phyloP scores from a whole-genome alignment of 495 filamentous ascomycete species.

The Penicillium longicatenatum region DNA sequence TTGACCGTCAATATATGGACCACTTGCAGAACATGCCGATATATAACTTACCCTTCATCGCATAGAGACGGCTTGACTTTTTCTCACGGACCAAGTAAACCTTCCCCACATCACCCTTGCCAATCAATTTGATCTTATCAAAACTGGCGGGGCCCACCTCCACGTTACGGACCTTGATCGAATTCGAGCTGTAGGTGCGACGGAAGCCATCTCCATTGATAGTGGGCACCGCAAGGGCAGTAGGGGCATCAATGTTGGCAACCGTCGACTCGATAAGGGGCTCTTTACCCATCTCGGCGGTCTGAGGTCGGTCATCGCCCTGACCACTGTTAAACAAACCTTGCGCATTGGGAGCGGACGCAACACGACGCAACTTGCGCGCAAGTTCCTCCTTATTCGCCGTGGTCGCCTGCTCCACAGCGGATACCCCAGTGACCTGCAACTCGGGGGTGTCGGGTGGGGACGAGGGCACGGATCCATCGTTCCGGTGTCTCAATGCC shows the following conservation, averaged over 20 bases:
- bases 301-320: slow-evolving; percentile 69
- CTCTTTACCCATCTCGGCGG: slow-evolving; percentile 79
- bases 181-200: slow-evolving; percentile 97
- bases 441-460: slow-evolving; percentile 88
- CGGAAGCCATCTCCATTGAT: slow-evolving; percentile 64
- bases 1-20: slow-evolving; percentile 12
- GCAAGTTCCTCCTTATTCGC: slow-evolving; percentile 92
- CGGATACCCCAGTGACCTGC: slow-evolving; percentile 71
- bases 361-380: slow-evolving; percentile 87
- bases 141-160: slow-evolving; percentile 96
- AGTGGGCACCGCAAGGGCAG: slow-evolving; percentile 46
- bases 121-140: slow-evolving; percentile 99
- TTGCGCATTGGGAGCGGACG: slow-evolving; percentile 95
- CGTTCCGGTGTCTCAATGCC: slow-evolving; percentile 88
- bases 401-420: slow-evolving; percentile 72
- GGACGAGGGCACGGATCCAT: slow-evolving; percentile 90
- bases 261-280: slow-evolving; percentile 61
- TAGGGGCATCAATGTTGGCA: slow-evolving; percentile 46
- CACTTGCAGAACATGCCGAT: neutral
- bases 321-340: slow-evolving; percentile 77
- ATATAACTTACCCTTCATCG: slow-evolving; percentile 84
- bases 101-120: slow-evolving; percentile 98
- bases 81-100: slow-evolving; percentile 97
- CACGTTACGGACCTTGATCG: slow-evolving; percentile 95
- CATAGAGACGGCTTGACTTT: slow-evolving; percentile 91